Base-by-base conservation (phyloP, 345 rosid genomes). In the Dipteronia sinensis region DNA sequence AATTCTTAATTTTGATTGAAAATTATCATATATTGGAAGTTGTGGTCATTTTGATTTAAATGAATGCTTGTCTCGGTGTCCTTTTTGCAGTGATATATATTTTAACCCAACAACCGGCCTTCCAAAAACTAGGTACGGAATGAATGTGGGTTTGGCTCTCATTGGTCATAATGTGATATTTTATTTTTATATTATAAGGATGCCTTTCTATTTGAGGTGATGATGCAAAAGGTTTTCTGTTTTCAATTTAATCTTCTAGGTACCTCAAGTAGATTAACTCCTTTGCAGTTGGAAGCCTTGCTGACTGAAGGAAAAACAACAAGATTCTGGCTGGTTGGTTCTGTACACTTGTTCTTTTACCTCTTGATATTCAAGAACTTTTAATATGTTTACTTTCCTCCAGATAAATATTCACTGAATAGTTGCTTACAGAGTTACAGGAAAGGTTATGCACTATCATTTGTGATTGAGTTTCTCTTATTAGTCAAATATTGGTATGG, bases 261-360 rank as follows among this genome's bases (percentile, higher is more conserved):
- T 77, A 72, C 82, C 44, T 79, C 91, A 12, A 84, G 62, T 83
- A 95, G 87, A 88, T 77, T 92, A 67, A 95, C 99, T 51, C 99
- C 98, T 3, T 81, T 92, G 76, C 98, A 95, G 82, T 83, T 93
- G 86, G 98, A 95, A 85, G 86, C 92, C 61, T 81, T 89, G 85
- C 80, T 95, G 34, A 89, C 90, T 2, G 95, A 93, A 70, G 98
- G 97, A 82, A 84, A 77, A 82, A 87, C 91, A 65, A 89, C 98
- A 65, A 91, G 87, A 62, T 92, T 84, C 74, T 95, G 98, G 98
- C 87, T 95, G 98, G 98, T 95, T 84, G 53, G 95, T 93, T 79
- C 25, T 66, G 42, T 17, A 34, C 12, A 70, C 82, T 77, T 66
- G 25, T 78, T 59, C 75, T 80, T 47, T 51, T 13, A 34, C 67